Evolutionary conservation across 1,139 yeast genomes (phyloP).

Genomic region (Suhomyces panamericanus): DNA sequence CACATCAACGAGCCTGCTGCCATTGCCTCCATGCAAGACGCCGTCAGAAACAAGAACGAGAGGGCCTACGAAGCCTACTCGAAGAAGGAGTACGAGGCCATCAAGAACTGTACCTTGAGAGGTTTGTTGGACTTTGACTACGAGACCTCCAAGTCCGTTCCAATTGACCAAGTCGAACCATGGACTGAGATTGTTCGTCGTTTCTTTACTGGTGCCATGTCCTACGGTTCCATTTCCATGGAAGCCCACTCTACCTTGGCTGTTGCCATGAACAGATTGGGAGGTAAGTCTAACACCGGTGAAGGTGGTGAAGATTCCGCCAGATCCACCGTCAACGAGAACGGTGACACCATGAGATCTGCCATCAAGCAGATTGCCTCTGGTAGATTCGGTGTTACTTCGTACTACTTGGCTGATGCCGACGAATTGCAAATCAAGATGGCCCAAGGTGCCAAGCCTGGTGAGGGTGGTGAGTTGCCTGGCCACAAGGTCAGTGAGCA

Average conservation of each 20-base stretch:
- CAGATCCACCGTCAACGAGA: slow-evolving; percentile 72
- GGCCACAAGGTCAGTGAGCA: slow-evolving; percentile 87
- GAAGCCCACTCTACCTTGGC: slow-evolving; percentile 97
- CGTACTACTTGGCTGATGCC: slow-evolving; percentile 90
- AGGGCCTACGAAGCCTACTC: slow-evolving; percentile 88
- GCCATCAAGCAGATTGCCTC: slow-evolving; percentile 98
- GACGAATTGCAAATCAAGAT: slow-evolving; percentile 97
- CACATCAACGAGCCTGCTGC: slow-evolving; percentile 95
- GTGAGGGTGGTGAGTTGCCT: slow-evolving; percentile 99
- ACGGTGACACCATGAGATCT: slow-evolving; percentile 97
- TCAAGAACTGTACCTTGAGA: slow-evolving; percentile 88
- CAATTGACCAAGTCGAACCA: slow-evolving; percentile 97
- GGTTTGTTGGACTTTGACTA: slow-evolving; percentile 90
- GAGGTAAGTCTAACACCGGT: slow-evolving; percentile 97
- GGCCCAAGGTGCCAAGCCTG: slow-evolving; percentile 99
- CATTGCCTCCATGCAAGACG: slow-evolving; percentile 93
- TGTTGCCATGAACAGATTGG: slow-evolving; percentile 96
- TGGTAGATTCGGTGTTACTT: slow-evolving; percentile 97
- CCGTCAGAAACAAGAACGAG: slow-evolving; percentile 94
- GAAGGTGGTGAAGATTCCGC: slow-evolving; percentile 99
- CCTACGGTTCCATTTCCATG: slow-evolving; percentile 97
- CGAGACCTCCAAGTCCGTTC: slow-evolving; percentile 69
- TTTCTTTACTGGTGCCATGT: slow-evolving; percentile 98
- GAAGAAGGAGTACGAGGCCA: slow-evolving; percentile 87
- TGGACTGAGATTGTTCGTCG: slow-evolving; percentile 99